Percentiles rank a stretch among this genome's conserved stretches.
Conservation (phyloP, 2,329 filamentous ascomycete species). For the Aspergillus arachidicola region DNA sequence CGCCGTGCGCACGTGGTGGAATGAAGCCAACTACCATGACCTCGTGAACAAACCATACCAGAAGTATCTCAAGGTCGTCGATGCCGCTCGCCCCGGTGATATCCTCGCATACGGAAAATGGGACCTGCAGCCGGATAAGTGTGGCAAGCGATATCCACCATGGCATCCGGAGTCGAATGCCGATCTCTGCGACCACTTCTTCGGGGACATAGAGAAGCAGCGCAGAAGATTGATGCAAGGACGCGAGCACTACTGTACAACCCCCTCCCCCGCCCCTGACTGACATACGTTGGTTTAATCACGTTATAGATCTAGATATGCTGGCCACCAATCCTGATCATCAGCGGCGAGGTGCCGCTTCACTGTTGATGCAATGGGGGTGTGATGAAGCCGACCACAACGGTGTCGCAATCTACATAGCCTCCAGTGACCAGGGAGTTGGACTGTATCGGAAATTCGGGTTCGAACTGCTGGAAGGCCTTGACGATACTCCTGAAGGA, state of each 20-base stretch:
- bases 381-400: slow-evolving; percentile 18
- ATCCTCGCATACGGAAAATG: not conserved
- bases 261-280: too few species aligned
- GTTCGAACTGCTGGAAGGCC: slow-evolving; percentile 6
- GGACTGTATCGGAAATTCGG: slow-evolving; percentile 18
- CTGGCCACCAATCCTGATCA: slow-evolving; percentile 25
- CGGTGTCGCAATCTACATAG: slow-evolving; percentile 14
- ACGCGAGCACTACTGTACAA: not conserved
- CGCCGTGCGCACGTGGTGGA: not conserved
- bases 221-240: not conserved
- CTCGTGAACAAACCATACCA: not conserved
- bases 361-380: slow-evolving; percentile 22
- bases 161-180: not conserved
- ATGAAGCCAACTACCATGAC: not conserved
- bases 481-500: not conserved
- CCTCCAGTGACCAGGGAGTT: slow-evolving; percentile 13
- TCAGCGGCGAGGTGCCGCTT: slow-evolving; percentile 21
- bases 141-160: not conserved
- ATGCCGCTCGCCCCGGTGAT: not conserved
- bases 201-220: not conserved
- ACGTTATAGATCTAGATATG: not conserved
- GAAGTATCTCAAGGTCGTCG: not conserved
- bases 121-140: not conserved
- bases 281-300: not conserved
- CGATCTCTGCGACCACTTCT: not conserved